phyloP scores from a whole-genome alignment of 139 green algal genomes.

The Chlamydomonas sphaeroides region DNA sequence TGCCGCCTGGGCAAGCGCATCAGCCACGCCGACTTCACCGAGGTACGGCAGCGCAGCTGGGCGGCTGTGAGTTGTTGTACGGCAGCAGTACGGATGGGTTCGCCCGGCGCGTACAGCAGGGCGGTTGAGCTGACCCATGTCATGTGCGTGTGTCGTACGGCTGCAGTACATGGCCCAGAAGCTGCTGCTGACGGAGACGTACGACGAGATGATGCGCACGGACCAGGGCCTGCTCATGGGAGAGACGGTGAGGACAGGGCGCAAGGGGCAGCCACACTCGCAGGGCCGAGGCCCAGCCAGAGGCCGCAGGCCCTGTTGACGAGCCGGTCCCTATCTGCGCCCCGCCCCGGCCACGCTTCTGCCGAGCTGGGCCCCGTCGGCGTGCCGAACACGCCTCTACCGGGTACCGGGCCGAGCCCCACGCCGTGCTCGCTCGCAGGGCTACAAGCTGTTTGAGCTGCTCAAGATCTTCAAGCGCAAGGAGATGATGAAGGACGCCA shows the following conservation, averaged over 20 bases:
- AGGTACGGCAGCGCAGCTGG: no score
- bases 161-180: slow-evolving; percentile 16
- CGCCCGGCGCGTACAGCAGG: no score
- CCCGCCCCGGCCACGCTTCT: no score
- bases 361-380: no score
- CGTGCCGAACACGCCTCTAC: neutral
- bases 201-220: slow-evolving; percentile 1
- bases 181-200: neutral
- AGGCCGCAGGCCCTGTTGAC: no score
- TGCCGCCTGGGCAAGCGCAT: neutral
- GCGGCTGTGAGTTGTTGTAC: no score
- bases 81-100: no score
- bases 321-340: no score
- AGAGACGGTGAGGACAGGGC: slow-evolving; percentile 7
- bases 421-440: neutral
- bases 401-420: neutral
- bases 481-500: slow-evolving; percentile 35
- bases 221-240: slow-evolving; percentile 37
- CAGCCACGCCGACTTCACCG: slow-evolving; percentile 8
- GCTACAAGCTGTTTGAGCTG: slow-evolving; percentile 38
- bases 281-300: no score
- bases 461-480: slow-evolving; percentile 20
- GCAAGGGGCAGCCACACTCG: no score
- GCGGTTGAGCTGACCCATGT: neutral
- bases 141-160: neutral